Percentiles rank a stretch among this genome's conserved stretches.
Conservation (phyloP, 2,329 filamentous ascomycete genomes). For the Amphichorda felina region DNA sequence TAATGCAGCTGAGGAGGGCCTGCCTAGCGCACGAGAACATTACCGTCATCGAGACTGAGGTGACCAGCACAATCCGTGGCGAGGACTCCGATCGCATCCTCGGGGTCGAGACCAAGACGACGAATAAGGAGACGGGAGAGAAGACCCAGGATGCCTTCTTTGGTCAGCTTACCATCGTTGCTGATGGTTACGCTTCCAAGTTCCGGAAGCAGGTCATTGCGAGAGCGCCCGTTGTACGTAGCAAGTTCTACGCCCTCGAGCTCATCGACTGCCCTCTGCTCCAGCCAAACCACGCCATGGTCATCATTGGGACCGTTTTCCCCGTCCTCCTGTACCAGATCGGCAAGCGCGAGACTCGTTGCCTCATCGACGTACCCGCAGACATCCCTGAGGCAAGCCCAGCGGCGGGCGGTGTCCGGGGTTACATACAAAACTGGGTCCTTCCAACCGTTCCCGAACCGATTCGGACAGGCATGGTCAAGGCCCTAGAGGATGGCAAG, state of each 20-base stretch:
- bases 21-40: slow-evolving; percentile 71
- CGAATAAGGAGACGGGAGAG: slow-evolving; percentile 38
- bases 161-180: slow-evolving; percentile 74
- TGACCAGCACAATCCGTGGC: slow-evolving; percentile 61
- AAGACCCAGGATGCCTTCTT: slow-evolving; percentile 70
- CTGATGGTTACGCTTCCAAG: slow-evolving; percentile 85
- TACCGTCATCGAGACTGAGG: slow-evolving; percentile 83
- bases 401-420: slow-evolving; percentile 70
- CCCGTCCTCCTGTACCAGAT: slow-evolving; percentile 95
- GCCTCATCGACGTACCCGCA: slow-evolving; percentile 77
- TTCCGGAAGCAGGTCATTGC: slow-evolving; percentile 73
- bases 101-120: slow-evolving; percentile 67
- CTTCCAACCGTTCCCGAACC: slow-evolving; percentile 63
- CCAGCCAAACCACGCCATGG: slow-evolving; percentile 66
- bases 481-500: slow-evolving; percentile 65
- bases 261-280: slow-evolving; percentile 79
- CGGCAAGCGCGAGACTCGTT: slow-evolving; percentile 84
- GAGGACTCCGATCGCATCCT: slow-evolving; percentile 60
- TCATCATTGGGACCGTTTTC: slow-evolving; percentile 64
- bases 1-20: slow-evolving; percentile 66
- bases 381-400: slow-evolving; percentile 62
- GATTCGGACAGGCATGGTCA: slow-evolving; percentile 61
- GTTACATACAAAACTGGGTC: slow-evolving; percentile 69
- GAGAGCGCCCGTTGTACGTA: slow-evolving; percentile 57
- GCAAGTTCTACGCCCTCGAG: slow-evolving; percentile 89